Evolutionary conservation across 2,329 filamentous ascomycete species (phyloP), one percentile per base, ranked within the genome.

Genomic region (Ploettnerulaceae sp.): DNA sequence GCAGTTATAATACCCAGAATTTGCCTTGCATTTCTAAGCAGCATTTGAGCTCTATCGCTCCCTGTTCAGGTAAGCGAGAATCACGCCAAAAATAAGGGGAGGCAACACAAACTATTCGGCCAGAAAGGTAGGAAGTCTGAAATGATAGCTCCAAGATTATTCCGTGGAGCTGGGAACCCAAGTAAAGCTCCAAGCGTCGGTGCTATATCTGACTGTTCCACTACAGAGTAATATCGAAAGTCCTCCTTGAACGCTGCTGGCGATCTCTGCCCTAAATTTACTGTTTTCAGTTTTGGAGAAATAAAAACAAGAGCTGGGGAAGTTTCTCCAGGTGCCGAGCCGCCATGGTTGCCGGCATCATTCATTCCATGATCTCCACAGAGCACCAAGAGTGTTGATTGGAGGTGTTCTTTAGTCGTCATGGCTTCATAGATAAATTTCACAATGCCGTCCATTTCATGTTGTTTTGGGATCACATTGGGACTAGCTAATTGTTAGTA

Each of bases 291-390:
- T 61, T 89, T 93, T 0, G 91, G 89, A 2, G 89, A 93, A 54
- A 95, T 79, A 64, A 98, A 97, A 15, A 96, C 77, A 7, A 98
- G 70, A 12, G 93, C 93, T 0, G 93, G 85, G 1, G 91, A 96
- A 1, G 93, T 97, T 70, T 98, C 93, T 33, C 93, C 91, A 1
- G 89, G 79, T 0, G 90, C 90, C 7, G 91, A 96, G 29, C 91
- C 93, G 22, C 93, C 93, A 64, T 98, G 93, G 57, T 97, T 97
- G 2, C 93, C 93, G 15, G 88, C 93, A 58, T 97, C 91, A 58
- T 97, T 98, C 93, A 98, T 98, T n/a, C 93, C 93, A 63, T 98
- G 93, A 60, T 98, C 94, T 46, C 93, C 93, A 47, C 84, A 89
- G 5, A 98, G 69, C 3, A 98, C 82, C 35, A 98, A 76, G 2